Base-by-base conservation (phyloP, 1,284 basidiomycete genomes). In the Meripilus lineatus region DNA sequence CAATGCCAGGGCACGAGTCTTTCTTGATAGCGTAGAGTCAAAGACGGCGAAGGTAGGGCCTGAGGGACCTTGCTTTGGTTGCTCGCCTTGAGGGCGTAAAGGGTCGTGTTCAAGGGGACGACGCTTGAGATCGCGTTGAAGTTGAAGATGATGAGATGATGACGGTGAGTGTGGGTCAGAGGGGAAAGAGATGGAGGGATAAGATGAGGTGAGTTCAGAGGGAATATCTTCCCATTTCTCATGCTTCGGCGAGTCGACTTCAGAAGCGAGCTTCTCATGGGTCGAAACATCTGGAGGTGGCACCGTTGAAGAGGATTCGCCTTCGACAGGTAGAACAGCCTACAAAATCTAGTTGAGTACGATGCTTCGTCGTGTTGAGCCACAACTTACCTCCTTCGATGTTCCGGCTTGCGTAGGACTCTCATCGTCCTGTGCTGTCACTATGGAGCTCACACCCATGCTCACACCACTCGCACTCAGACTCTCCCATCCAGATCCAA, bases 31-130 rank as follows among this genome's bases (percentile, higher is more conserved):
- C 41, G 77, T 70, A 17, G 72, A 63, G 58, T 92, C 84, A 65
- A 92, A 90, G 48, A 93, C 74, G 14, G 86, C 79, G n/a, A 88
- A 70, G 1, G 92, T 90, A n/a, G 73, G 74, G 17, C 84, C 23
- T 15, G 11, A 20, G 17, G 81, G 25, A 34, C 44, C 10, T 22
- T 39, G 22, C 22, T 34, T 13, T 35, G 40, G 32, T 34, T 28
- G 39, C 42, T 41, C 13, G 35, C 42, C 28, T 47, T 45, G 46
- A 22, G 36, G 50, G 38, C 42, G 75, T 67, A 15, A 61, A 46
- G 42, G 57, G 30, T 49, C 44, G 23, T 50, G 48, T 3, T 35
- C 30, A 24, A 50, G 50, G 35, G 48, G 45, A 22, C 55, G 53
- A 43, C 47, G 51, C 18, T 52, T 53, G 28, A 36, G 43, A 22